These are phyloP conservation scores for Turnera subulata DNA, from an alignment of 345 rosid species.

Conservation along the genomic window DNA sequence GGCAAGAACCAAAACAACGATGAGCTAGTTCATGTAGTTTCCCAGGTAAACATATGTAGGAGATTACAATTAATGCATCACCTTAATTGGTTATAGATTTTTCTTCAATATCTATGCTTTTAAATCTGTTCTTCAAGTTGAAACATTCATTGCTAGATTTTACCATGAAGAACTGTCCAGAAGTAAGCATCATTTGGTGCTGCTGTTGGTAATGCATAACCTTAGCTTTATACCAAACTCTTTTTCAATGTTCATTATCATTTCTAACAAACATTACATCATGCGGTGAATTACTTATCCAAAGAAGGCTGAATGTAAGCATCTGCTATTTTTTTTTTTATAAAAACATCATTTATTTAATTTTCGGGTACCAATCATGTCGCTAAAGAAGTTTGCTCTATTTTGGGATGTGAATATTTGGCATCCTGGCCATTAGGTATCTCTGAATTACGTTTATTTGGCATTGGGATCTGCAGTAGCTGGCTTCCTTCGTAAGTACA, in stretches of 20 bases:
- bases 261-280: too few species aligned
- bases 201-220: too few species aligned
- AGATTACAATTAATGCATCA: conserved; percentile 17
- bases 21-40: conserved; percentile 12
- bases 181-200: too few species aligned
- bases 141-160: not conserved
- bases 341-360: too few species aligned
- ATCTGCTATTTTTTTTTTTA: too few species aligned
- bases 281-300: too few species aligned
- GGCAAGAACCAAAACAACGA: conserved; percentile 13
- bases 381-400: not conserved
- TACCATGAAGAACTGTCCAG: too few species aligned
- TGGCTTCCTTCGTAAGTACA: not conserved
- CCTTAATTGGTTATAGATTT: conserved; percentile 9
- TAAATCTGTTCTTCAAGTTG: not conserved
- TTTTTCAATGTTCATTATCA: too few species aligned
- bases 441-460: not conserved
- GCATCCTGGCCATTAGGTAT: not conserved
- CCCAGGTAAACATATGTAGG: conserved; percentile 25
- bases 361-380: too few species aligned
- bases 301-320: too few species aligned
- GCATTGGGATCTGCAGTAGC: not conserved
- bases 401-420: too few species aligned
- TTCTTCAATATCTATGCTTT: not conserved
- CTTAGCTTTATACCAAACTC: too few species aligned